Base-by-base conservation (phyloP, 1,284 basidiomycete genomes). In the Melampsora americana region DNA sequence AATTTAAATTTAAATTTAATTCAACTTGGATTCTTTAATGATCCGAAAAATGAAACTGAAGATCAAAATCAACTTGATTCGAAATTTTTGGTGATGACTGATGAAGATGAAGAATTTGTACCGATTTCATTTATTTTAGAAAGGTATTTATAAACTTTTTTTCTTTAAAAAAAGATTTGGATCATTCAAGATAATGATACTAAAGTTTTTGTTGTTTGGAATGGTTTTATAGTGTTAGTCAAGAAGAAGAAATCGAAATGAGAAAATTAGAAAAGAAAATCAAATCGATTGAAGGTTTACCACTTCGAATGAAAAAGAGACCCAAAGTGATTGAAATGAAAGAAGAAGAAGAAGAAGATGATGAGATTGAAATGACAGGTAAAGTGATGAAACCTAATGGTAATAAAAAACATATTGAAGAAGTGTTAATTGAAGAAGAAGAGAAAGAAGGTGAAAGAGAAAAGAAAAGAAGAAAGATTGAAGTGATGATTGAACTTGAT, bases 51-150 rank as follows among this genome's bases (percentile, higher is more conserved):
- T n/a, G n/a, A n/a, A n/a, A n/a, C n/a, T n/a, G n/a, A n/a, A n/a
- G n/a, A n/a, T 9, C 35, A 35, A 35, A 35, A 35, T 35, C 35
- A 35, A 35, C 3, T 3, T 35, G 35, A 35, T 35, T 35, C 35
- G 3, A 35, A 90, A 83, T 93, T 95, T 83, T 81, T 99, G 79
- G 89, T 89, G 0, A 89, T 98, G 32, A 89, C 89, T 0, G 93
- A 95, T 81, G 93, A 95, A 80, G 92, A 95, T 60, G 90, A 87
- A n/a, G 88, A 89, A 79, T 87, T 85, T 81, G 88, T 86, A 12
- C 91, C 89, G 1, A 86, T 95, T 61, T 86, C 89, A 16, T 86
- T 94, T n/a, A 81, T 95, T 35, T 87, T 75, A 23, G 53, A 67
- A 67, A 66, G n/a, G 71, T 74, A 60, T 4, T 3, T 11, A 6